phyloP scores from a whole-genome alignment of 1,139 yeast genomes.

The Yamadazyma diddensiae region DNA sequence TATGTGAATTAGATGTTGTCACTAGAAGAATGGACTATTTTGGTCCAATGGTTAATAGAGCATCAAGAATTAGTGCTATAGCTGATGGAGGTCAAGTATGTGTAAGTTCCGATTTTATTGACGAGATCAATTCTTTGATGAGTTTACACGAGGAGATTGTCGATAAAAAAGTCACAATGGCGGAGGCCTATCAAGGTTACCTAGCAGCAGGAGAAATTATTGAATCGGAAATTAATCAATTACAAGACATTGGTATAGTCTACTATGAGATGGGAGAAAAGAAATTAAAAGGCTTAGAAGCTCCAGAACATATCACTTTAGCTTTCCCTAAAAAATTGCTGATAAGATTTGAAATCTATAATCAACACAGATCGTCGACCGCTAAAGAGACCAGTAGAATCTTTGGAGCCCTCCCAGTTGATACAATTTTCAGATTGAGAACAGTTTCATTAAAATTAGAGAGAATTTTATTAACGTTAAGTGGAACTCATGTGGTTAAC shows the following conservation, averaged over 20 bases:
- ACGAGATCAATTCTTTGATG: conserved; percentile 63
- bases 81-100: conserved; percentile 99
- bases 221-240: conserved; percentile 62
- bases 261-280: conserved; percentile 77
- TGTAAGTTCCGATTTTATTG: conserved; percentile 75
- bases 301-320: conserved; percentile 82
- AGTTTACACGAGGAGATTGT: conserved; percentile 49
- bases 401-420: conserved; percentile 42
- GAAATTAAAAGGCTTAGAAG: conserved; percentile 90
- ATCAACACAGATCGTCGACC: conserved; percentile 23
- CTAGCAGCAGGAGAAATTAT: conserved; percentile 60
- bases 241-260: conserved; percentile 70
- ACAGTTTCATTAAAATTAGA: conserved; percentile 50
- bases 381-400: conserved; percentile 21
- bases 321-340: conserved; percentile 68
- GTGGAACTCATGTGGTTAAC: conserved; percentile 25
- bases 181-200: conserved; percentile 63
- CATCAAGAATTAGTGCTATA: conserved; percentile 88
- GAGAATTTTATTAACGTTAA: conserved; percentile 39
- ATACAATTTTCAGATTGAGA: conserved; percentile 46
- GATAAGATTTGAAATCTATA: conserved; percentile 51
- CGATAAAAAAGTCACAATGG: conserved; percentile 34
- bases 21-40: conserved; percentile 97
- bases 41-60: conserved; percentile 97
- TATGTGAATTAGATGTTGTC: conserved; percentile 90